Evolutionary conservation across 1,284 basidiomycete genomes (phyloP), one percentile per base, ranked within the genome.

Genomic region (Marasmius tenuissimus): DNA sequence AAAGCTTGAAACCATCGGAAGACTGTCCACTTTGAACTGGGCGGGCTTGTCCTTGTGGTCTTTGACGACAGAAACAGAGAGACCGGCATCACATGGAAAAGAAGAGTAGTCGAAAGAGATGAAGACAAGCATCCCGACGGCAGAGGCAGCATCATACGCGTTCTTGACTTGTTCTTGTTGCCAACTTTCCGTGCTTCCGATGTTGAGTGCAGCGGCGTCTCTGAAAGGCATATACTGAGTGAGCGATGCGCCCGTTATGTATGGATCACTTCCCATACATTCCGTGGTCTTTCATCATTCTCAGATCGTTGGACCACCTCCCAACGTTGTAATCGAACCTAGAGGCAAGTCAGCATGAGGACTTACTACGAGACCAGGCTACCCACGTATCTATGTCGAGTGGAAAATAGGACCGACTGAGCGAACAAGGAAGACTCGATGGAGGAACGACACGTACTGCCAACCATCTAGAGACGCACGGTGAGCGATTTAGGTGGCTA

Each of bases 181-280:
- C 78, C 79, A 82, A 14, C 66, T 60, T 49, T 74, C 70, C 3
- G 50, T 27, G 20, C 67, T 63, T 51, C 81, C 80, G 47, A 81
- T 73, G 66, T 82, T 81, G 45, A 82, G 69, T 2, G 78, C 79
- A 37, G 81, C 66, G 1, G 79, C 80, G 61, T 82, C 79, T 33
- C 78, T 81, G 57, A 33, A 20, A 39, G 48, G n/a, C n/a, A 20
- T 55, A n/a, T 47, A n/a, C 27, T 18, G 22, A 39, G 40, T 48
- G 51, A 48, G 12, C 4, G 11, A n/a, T 5, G 47, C 12, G 48
- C 50, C 42, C 54, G 38, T 3, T 27, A 53, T 55, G 16, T 39
- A 35, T 38, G 1, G 38, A 10, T 40, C 12, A 20, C 18, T 37
- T 22, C 27, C 37, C 12, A 9, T 27, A 51, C 50, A 51, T 51